Percentiles rank a stretch among this genome's conserved stretches.
Evolutionary conservation across 2,329 filamentous ascomycete genomes (phyloP).

Genomic region (Colletotrichum musicola): DNA sequence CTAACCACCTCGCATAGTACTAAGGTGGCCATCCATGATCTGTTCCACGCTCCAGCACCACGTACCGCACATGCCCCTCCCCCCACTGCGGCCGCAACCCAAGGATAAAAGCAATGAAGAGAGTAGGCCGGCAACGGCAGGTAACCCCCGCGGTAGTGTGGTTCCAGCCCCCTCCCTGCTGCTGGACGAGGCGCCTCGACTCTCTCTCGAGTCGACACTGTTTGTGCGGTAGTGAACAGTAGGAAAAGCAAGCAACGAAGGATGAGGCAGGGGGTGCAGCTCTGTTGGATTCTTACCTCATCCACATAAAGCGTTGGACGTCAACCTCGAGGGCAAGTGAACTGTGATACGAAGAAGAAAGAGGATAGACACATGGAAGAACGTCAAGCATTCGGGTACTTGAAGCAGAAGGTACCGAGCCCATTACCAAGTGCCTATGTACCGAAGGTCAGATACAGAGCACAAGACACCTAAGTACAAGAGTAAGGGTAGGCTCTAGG

Average conservation of each 20-base stretch:
- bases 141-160: no score
- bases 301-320: background rate
- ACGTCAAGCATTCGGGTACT: no score
- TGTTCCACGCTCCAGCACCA: slow-evolving; percentile 21
- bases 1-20: background rate
- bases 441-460: no score
- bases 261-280: background rate
- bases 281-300: background rate
- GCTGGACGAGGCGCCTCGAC: no score
- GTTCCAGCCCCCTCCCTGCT: no score
- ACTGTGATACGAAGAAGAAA: no score
- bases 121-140: background rate
- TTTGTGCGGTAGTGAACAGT: background rate
- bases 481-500: no score
- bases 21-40: slow-evolving; percentile 8
- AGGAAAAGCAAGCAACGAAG: background rate
- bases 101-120: slow-evolving; percentile 13
- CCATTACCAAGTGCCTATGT: no score
- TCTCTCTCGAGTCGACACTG: background rate
- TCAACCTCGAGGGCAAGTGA: no score
- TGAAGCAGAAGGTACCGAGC: no score
- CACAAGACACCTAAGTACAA: no score
- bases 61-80: slow-evolving; percentile 12
- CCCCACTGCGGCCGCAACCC: slow-evolving; percentile 29
- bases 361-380: no score